A percentile compares a stretch with the other conserved stretches of the same genome.
phyloP scores from a whole-genome alignment of 2,329 filamentous ascomycete genomes.

The Trichoderma hamatum region DNA sequence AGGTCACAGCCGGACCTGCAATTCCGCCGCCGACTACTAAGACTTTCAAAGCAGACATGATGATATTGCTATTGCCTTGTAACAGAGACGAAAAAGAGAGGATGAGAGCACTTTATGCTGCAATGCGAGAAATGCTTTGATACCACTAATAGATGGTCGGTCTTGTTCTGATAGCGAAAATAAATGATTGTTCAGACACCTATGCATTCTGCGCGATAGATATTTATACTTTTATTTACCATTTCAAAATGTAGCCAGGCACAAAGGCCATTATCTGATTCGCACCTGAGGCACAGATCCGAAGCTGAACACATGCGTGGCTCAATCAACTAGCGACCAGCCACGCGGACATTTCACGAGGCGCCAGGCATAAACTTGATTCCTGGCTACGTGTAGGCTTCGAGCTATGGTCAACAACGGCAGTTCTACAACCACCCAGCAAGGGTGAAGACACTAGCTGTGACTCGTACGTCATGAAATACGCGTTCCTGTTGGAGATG shows the following conservation, averaged over 20 bases:
- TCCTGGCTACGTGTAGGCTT: neutral
- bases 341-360: neutral
- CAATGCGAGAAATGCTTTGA: neutral
- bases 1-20: constrained; percentile 1
- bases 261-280: neutral
- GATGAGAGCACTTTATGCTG: neutral
- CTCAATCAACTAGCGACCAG: neutral
- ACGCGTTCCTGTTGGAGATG: neutral
- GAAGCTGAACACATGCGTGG: neutral
- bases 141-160: neutral
- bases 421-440: neutral
- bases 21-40: neutral
- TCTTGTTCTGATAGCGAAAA: neutral
- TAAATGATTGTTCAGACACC: neutral
- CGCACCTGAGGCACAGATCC: neutral
- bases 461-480: neutral
- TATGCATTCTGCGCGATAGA: neutral
- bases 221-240: neutral
- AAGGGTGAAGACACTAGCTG: neutral
- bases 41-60: constrained; percentile 7
- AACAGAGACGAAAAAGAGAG: neutral
- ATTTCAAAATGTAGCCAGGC: neutral
- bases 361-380: neutral
- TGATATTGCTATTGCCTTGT: neutral
- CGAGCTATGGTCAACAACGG: neutral